Evolutionary conservation across 2,329 filamentous ascomycete species (phyloP), one percentile per base, ranked within the genome.

Genomic region (Aplosporella prunicola): DNA sequence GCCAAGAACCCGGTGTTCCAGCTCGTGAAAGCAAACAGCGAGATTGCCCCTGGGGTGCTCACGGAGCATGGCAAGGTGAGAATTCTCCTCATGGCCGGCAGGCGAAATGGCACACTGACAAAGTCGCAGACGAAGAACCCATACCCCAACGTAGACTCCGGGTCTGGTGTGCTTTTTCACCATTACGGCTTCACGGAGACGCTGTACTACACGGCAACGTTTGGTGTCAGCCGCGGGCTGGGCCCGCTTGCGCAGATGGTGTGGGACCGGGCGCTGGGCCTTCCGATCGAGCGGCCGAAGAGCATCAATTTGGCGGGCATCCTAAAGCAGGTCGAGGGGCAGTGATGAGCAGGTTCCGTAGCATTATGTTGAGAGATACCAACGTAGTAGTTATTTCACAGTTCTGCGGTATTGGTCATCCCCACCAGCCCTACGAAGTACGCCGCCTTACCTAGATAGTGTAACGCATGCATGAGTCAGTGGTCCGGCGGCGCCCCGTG

Each of bases 161-260:
- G 78, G 45, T 94, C 87, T 1, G 91, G 91, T 46, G 88, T 96
- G 5, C 73, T 98, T 32, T 96, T 98, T 77, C 81, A 96, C 65
- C 87, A 96, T 69, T 98, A 94, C 60, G 91, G 89, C 41, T 94
- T 98, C 78, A 82, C 84, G 60, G 86, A 96, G 69, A 94, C 89
- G 0, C 72, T 96, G 9, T 98, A 96, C 71, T 98, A 96, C 68
- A 80, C 76, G 11, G 76, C 76, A 8, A 78, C 76, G 5, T 80
- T 80, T 50, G 76, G 76, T 49, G 76, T 80, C 80, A 77, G 72
- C 58, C 69, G 76, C 58, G 74, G 74, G 36, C 69, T 98, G 11
- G 91, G 91, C 6, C 91, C 91, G 15, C 71, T 98, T 32, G 87
- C 87, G 28, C 91, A 98, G 64, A 72, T 98, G 46, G 82, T 98